These are phyloP conservation scores for Luffa aegyptiaca DNA, from an alignment of 306 rosid genomes.

Conservation along the genomic window DNA sequence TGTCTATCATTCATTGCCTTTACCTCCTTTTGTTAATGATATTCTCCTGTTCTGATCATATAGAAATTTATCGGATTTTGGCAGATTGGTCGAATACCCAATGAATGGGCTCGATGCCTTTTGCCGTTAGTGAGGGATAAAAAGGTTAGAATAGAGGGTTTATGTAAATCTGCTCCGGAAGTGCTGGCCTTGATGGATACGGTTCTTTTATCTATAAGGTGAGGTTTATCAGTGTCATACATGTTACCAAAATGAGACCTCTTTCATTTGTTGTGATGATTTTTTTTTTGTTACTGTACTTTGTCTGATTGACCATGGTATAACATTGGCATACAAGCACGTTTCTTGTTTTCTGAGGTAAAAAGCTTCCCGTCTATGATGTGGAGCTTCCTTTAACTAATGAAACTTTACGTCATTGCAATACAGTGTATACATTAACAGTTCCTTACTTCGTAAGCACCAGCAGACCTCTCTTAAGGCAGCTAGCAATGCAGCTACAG, in stretches of 20 bases:
- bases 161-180: slow-evolving; percentile 57
- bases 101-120: slow-evolving; percentile 91
- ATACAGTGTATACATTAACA: slow-evolving; percentile 61
- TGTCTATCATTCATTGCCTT: background rate
- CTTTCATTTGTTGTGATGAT: background rate
- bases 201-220: slow-evolving; percentile 66
- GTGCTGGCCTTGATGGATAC: slow-evolving; percentile 73
- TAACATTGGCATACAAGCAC: background rate
- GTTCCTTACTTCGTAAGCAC: slow-evolving; percentile 59
- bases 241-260: background rate
- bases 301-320: background rate
- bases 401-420: slow-evolving; percentile 1
- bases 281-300: background rate
- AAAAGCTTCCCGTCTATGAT: background rate
- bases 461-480: slow-evolving; percentile 60
- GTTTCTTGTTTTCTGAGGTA: background rate
- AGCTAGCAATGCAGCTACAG: slow-evolving; percentile 51
- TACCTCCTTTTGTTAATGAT: background rate
- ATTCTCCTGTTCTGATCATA: background rate
- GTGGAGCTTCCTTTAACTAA: slow-evolving; percentile 8
- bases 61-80: slow-evolving; percentile 9
- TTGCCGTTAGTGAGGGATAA: slow-evolving; percentile 74
- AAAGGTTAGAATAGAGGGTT: slow-evolving; percentile 61
- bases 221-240: slow-evolving; percentile 1
- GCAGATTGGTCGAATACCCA: slow-evolving; percentile 92